phyloP scores from a whole-genome alignment of 2,329 filamentous ascomycete genomes.

The Clonostachys rosea region DNA sequence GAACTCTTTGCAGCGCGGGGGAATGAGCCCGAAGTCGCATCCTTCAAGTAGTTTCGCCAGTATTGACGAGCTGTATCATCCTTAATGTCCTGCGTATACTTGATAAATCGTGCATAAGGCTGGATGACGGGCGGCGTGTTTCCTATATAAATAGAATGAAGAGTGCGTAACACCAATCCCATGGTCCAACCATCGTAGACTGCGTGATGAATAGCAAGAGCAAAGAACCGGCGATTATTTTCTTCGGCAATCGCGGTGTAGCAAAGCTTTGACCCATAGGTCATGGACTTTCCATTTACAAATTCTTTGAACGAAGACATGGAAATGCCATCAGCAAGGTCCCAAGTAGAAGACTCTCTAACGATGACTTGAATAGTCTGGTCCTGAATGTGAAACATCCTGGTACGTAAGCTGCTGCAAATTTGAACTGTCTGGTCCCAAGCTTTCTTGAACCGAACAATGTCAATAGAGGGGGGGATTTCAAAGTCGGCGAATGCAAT shows the following conservation, averaged over 20 bases:
- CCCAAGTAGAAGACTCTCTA: slow-evolving; percentile 1
- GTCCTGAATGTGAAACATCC: slow-evolving; percentile 8
- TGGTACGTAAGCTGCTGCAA: slow-evolving; percentile 9
- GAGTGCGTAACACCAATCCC: slow-evolving; percentile 44
- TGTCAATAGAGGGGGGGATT: slow-evolving; percentile 3
- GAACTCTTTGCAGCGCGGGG: background rate
- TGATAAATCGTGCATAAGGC: background rate
- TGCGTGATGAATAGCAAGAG: slow-evolving; percentile 71
- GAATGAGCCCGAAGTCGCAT: background rate
- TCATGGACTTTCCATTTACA: slow-evolving; percentile 2
- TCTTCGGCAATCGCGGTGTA: background rate
- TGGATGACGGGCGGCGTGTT: slow-evolving; percentile 24
- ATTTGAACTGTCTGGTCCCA: slow-evolving; percentile 9
- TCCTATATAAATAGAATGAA: slow-evolving; percentile 25
- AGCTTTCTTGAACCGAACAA: slow-evolving; percentile 5
- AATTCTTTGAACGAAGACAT: background rate
- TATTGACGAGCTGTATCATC: background rate
- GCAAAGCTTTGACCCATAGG: slow-evolving; percentile 4
- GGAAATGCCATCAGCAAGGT: background rate
- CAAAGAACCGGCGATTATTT: slow-evolving; percentile 7
- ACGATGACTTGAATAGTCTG: slow-evolving; percentile 3
- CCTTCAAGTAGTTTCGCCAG: background rate
- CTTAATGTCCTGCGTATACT: background rate
- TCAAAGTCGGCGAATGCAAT: slow-evolving; percentile 6
- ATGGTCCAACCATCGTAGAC: slow-evolving; percentile 93